phyloP scores from a whole-genome alignment of 225 moss, liverwort and hornwort genomes.

The Anthoceros angustus region DNA sequence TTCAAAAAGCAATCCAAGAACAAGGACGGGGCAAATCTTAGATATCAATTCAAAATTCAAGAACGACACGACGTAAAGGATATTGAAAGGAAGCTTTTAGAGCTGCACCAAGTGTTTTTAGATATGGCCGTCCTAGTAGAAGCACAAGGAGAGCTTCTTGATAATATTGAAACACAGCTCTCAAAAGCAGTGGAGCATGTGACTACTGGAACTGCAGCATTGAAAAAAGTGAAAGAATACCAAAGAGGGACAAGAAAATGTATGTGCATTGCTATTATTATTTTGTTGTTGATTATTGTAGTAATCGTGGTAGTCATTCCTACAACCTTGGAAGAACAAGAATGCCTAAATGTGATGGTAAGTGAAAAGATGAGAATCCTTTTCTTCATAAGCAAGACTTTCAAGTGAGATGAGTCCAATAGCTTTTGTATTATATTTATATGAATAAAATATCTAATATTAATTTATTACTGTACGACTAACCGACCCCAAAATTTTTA shows the following conservation, averaged over 20 bases:
- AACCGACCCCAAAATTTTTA: too few relatives aligned
- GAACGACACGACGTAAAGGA: conserved; percentile 13
- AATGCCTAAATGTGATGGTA: too few relatives aligned
- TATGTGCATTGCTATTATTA: conserved; percentile 12
- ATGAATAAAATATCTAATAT: too few relatives aligned
- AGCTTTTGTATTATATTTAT: too few relatives aligned
- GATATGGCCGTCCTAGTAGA: conserved; percentile 16
- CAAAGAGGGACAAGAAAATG: conserved; percentile 18
- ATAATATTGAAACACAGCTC: conserved; percentile 10
- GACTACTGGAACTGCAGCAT: conserved; percentile 6
- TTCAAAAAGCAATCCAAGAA: conserved; percentile 13
- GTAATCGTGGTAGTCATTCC: conserved; percentile 9
- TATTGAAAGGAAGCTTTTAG: conserved; percentile 10
- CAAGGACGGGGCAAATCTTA: conserved; percentile 9
- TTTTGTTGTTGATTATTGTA: conserved; percentile 14
- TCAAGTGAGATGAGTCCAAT: too few relatives aligned
- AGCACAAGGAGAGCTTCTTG: conserved; percentile 9
- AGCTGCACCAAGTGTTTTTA: conserved; percentile 10
- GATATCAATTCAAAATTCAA: conserved; percentile 13
- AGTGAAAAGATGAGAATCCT: too few relatives aligned
- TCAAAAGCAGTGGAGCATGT: conserved; percentile 1
- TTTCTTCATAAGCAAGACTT: too few relatives aligned
- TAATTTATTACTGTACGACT: too few relatives aligned
- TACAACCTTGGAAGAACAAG: conserved; percentile 6
- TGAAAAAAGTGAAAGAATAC: conserved; percentile 9